Evolutionary conservation across 1,284 basidiomycete species (phyloP), one percentile per base, ranked within the genome.

Genomic region (Apiotrichum brassicae): DNA sequence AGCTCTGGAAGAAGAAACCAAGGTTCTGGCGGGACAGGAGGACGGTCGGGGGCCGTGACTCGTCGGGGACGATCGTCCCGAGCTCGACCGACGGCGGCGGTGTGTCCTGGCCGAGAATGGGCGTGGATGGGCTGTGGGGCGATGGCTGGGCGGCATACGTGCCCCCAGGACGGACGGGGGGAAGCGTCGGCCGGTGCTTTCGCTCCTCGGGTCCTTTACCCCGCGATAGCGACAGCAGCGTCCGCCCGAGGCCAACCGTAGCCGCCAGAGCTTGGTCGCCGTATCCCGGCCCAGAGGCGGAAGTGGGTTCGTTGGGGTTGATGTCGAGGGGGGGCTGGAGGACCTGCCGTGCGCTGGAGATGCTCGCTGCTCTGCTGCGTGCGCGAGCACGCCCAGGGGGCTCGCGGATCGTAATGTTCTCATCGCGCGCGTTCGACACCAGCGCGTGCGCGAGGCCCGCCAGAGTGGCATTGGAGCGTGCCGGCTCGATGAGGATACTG

Each of bases 31-130:
- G 56, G 24, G 64, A 70, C 13, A 72, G 60, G 30, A 72, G 60
- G 12, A 80, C 71, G 0, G 80, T 79, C 0, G 94, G 94, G 1
- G 94, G 93, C 58, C 90, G 86, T 7, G 84, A 79, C 25, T 81
- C 85, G 11, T 81, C 82, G 0, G 89, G 87, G 22, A 94, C 86
- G 60, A 97, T 95, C 1, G 87, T 86, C 52, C 91, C 86, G 9
- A 98, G 77, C 37, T 94, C 89, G 4, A 97, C 90, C 9, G 71
- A 71, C 14, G 72, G 72, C 34, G 60, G 53, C 3, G 65, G 64
- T 5, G 57, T 46, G 12, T 61, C 63, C 8, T 58, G 55, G 0
- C 57, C 51, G 3, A 59, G 56, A 1, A 63, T 56, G 6, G 19
- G 25, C 2, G 44, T 25, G 20, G 16, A 33, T 3, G 63, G 63